These are phyloP conservation scores for Aspergillus amoenus DNA, from an alignment of 2,329 filamentous ascomycete genomes.

Conservation along the genomic window DNA sequence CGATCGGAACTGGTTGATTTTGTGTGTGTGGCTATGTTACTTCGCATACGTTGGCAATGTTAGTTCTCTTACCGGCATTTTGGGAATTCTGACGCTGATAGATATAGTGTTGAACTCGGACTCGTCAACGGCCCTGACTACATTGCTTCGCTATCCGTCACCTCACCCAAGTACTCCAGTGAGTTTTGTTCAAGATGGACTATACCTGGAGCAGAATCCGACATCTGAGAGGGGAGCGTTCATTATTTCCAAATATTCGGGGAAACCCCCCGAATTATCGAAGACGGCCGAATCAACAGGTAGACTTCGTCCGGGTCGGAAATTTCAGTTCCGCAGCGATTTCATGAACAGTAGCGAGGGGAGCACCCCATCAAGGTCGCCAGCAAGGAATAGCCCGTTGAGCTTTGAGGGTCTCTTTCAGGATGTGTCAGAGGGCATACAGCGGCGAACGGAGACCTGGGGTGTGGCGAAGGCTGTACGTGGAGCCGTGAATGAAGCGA, in stretches of 20 bases:
- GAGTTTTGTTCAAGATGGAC: conserved; percentile 81
- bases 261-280: conserved; percentile 39
- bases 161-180: conserved; percentile 66
- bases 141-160: conserved; percentile 79
- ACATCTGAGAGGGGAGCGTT: conserved; percentile 44
- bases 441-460: conserved; percentile 50
- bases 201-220: conserved; percentile 51
- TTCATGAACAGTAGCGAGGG: conserved; percentile 28
- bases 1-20: conserved; percentile 78
- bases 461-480: conserved; percentile 50
- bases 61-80: conserved; percentile 36
- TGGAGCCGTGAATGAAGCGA: conserved; percentile 48
- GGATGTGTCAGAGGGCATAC: conserved; percentile 49
- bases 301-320: conserved; percentile 19
- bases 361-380: conserved; percentile 37
- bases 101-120: conserved; percentile 74
- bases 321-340: conserved; percentile 28
- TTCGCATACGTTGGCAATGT: conserved; percentile 89
- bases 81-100: conserved; percentile 12
- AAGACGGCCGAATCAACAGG: conserved; percentile 24
- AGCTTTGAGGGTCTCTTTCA: conserved; percentile 48
- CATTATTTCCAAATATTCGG: conserved; percentile 49
- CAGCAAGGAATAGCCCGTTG: conserved; percentile 38
- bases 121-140: conserved; percentile 78
- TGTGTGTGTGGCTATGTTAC: conserved; percentile 90